phyloP scores from a whole-genome alignment of 139 green algal genomes.

The Chlamydomonas urium region DNA sequence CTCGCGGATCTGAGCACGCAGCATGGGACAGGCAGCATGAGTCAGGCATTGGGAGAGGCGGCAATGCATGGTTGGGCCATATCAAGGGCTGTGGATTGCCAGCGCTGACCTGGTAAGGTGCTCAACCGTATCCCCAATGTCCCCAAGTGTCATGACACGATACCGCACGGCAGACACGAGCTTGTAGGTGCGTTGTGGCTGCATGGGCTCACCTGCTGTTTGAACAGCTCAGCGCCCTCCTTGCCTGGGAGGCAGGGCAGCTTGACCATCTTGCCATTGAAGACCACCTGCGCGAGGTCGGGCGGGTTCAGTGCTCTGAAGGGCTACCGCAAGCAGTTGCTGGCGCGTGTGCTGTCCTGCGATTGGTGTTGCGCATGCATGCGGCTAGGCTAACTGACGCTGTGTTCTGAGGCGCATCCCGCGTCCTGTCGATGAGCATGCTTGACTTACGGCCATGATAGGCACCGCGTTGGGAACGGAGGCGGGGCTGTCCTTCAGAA shows the following conservation, averaged over 20 bases:
- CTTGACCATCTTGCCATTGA: background rate
- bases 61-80: too few species aligned
- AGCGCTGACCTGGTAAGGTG: too few species aligned
- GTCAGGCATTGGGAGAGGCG: too few species aligned
- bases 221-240: conserved; percentile 1
- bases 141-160: too few species aligned
- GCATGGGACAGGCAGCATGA: too few species aligned
- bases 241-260: conserved; percentile 1
- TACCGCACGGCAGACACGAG: too few species aligned
- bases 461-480: background rate
- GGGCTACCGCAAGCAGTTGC: background rate
- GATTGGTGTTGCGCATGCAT: background rate
- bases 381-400: background rate
- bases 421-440: background rate
- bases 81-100: too few species aligned
- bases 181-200: too few species aligned
- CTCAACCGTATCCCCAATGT: too few species aligned
- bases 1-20: background rate
- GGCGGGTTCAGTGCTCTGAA: background rate
- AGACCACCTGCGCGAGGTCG: background rate
- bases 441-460: background rate
- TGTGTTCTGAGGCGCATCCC: background rate
- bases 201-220: background rate
- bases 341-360: background rate
- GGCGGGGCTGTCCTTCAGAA: background rate